These are phyloP conservation scores for Pichia sporocuriosa DNA, from an alignment of 805 yeast species.

Conservation along the genomic window DNA sequence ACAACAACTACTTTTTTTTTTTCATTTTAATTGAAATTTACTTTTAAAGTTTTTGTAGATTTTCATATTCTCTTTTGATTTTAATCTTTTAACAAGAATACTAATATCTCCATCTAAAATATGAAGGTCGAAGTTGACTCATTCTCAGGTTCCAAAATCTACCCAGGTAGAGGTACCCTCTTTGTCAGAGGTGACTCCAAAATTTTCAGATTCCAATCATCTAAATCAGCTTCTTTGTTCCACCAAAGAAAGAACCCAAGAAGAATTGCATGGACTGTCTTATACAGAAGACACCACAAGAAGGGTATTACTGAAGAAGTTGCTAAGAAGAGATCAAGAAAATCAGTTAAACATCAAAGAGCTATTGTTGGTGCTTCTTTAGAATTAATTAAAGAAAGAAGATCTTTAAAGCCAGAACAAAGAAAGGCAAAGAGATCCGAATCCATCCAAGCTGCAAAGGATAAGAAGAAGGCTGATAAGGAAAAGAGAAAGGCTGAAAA, in stretches of 20 bases:
- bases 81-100: constrained; percentile 7
- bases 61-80: no score
- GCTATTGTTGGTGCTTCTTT: constrained; percentile 99
- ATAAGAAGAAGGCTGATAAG: constrained; percentile 84
- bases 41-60: no score
- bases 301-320: constrained; percentile 99
- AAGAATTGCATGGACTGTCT: constrained; percentile 99
- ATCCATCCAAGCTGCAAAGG: constrained; percentile 77
- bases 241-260: constrained; percentile 99
- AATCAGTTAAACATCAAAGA: constrained; percentile 97
- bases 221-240: constrained; percentile 97
- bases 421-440: constrained; percentile 97
- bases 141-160: constrained; percentile 98
- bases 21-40: no score
- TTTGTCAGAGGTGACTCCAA: constrained; percentile 99
- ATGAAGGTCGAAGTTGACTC: constrained; percentile 99
- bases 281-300: constrained; percentile 99
- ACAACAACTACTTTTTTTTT: no score
- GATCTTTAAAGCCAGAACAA: constrained; percentile 90
- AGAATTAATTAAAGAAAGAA: constrained; percentile 97
- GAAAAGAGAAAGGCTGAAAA: constrained; percentile 93
- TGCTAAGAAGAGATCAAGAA: constrained; percentile 94
- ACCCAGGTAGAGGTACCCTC: constrained; percentile 99
- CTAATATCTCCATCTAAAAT: constrained; percentile 16
- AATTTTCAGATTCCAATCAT: constrained; percentile 98